A percentile compares a stretch with the other conserved stretches of the same genome.
Evolutionary conservation across 495 filamentous ascomycete genomes (phyloP).

Genomic region (Hypoxylon subgilvum): DNA sequence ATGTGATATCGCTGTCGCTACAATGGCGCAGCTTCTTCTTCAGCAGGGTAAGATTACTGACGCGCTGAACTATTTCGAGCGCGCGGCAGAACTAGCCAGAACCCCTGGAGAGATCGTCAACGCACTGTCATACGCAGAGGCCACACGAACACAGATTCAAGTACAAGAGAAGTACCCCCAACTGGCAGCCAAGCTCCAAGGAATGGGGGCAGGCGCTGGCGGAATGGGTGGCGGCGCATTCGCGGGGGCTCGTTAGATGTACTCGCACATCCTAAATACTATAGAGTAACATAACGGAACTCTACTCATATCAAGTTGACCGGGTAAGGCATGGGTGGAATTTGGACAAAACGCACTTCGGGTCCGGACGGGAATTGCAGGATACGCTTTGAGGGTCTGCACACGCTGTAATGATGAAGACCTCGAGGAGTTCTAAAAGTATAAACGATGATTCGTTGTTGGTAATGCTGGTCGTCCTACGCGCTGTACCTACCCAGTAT

Average conservation of each 20-base stretch:
- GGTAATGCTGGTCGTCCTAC: slow-evolving; percentile 22
- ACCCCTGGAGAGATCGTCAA: slow-evolving; percentile 97
- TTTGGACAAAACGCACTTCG: slow-evolving; percentile 9
- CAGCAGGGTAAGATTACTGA: slow-evolving; percentile 97
- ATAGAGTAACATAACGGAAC: slow-evolving; percentile 6
- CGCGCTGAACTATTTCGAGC: slow-evolving; percentile 95
- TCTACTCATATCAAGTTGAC: slow-evolving; percentile 21
- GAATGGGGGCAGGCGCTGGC: slow-evolving; percentile 60
- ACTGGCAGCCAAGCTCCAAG: slow-evolving; percentile 79
- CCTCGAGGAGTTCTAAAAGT: slow-evolving; percentile 1
- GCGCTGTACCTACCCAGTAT: slow-evolving; percentile 34
- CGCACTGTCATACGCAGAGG: slow-evolving; percentile 95
- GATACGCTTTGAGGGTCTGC: slow-evolving; percentile 14
- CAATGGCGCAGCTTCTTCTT: slow-evolving; percentile 97
- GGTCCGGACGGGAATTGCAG: slow-evolving; percentile 17
- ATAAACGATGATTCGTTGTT: slow-evolving; percentile 17
- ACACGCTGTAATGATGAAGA: not conserved
- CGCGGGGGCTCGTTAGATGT: slow-evolving; percentile 28
- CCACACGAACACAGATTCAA: slow-evolving; percentile 93
- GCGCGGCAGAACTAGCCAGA: slow-evolving; percentile 90
- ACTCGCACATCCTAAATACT: not conserved
- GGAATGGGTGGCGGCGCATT: slow-evolving; percentile 38
- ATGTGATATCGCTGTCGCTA: slow-evolving; percentile 98
- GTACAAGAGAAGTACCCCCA: slow-evolving; percentile 99
- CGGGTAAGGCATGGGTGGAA: slow-evolving; percentile 13